A percentile compares a stretch with the other conserved stretches of the same genome.
phyloP scores from a whole-genome alignment of 495 filamentous ascomycete genomes.

The Lichenothelia convexa region DNA sequence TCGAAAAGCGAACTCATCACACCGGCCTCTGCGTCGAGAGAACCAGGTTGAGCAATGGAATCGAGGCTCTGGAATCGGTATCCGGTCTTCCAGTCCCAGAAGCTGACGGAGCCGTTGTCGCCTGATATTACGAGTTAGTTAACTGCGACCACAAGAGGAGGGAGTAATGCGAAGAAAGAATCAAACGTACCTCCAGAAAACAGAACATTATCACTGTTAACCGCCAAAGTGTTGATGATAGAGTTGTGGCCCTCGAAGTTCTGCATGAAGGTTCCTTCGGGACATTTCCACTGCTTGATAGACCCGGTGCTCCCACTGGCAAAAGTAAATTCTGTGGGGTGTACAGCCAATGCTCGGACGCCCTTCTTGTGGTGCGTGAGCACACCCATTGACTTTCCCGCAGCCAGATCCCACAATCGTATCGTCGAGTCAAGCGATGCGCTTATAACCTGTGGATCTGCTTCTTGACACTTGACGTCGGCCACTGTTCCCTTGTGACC shows the following conservation, averaged over 20 bases:
- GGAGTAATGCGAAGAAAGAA: no score
- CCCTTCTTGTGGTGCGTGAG: slow-evolving; percentile 98
- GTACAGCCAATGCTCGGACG: slow-evolving; percentile 66
- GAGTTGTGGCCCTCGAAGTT: slow-evolving; percentile 95
- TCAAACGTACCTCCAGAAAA: slow-evolving; percentile 54
- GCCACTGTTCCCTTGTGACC: slow-evolving; percentile 79
- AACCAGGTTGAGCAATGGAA: slow-evolving; percentile 83
- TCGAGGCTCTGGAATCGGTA: slow-evolving; percentile 75
- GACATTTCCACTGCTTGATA: slow-evolving; percentile 99
- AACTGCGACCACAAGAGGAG: not conserved
- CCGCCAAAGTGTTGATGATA: slow-evolving; percentile 85
- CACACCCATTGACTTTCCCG: slow-evolving; percentile 88
- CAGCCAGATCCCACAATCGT: slow-evolving; percentile 88
- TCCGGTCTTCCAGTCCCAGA: slow-evolving; percentile 99
- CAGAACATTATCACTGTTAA: slow-evolving; percentile 86
- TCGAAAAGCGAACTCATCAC: slow-evolving; percentile 90
- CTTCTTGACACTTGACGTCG: slow-evolving; percentile 81
- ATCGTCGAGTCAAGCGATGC: slow-evolving; percentile 83
- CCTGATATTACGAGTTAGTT: no score
- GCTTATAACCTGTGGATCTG: slow-evolving; percentile 88
- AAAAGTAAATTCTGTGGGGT: slow-evolving; percentile 93
- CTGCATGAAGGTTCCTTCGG: slow-evolving; percentile 97
- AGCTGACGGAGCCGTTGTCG: slow-evolving; percentile 89
- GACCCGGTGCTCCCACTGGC: slow-evolving; percentile 74
- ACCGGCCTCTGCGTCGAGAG: slow-evolving; percentile 81